Evolutionary conservation across 495 filamentous ascomycete species (phyloP), one percentile per base, ranked within the genome.

Genomic region (Recurvomyces mirabilis): DNA sequence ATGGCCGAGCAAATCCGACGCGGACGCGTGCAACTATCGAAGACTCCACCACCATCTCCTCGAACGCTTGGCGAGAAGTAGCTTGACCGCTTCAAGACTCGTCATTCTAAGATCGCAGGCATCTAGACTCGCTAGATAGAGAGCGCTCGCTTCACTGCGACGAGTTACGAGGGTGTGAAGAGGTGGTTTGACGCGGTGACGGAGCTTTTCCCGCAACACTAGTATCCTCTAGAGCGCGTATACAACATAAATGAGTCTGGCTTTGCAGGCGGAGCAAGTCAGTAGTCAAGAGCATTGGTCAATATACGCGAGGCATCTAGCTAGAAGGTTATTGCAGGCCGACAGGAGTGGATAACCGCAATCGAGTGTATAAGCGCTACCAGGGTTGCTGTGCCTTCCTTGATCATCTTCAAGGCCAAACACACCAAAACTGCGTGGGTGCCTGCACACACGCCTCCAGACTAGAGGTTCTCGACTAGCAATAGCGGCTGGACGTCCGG

Each of bases 341-440:
- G 44, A 19, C 36, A 47, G 32, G 35, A 41, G 40, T 43, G 26
- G 35, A 41, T 48, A 21, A 49, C 46, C 7, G 34, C 38, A 3
- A 49, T 52, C 21, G 35, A 52, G 29, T 47, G 46, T 22, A 21
- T 50, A 6, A 42, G 25, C 22, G 49, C 49, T 6, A 23, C 28
- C 22, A 46, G 49, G 2, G 17, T 18, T 3, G 22, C 35, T 2
- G 5, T 41, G 5, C 46, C 49, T 4, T 36, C 49, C 1, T 23
- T 41, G 13, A 35, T 52, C 11, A 49, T 52, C 17, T 52, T 43
- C 37, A 48, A 50, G 45, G 43, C 26, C 17, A 49, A 52, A 35
- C 37, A 52, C 23, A 43, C 30, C 11, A 36, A 41, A 5, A 36
- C 25, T 1, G 31, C 18, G 12, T 49, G 21, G 20, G 21, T 46